Percentiles rank a stretch among this genome's conserved stretches.
Conservation (phyloP, 768 basidiomycete species). For the Phanerodontia chrysosporium region DNA sequence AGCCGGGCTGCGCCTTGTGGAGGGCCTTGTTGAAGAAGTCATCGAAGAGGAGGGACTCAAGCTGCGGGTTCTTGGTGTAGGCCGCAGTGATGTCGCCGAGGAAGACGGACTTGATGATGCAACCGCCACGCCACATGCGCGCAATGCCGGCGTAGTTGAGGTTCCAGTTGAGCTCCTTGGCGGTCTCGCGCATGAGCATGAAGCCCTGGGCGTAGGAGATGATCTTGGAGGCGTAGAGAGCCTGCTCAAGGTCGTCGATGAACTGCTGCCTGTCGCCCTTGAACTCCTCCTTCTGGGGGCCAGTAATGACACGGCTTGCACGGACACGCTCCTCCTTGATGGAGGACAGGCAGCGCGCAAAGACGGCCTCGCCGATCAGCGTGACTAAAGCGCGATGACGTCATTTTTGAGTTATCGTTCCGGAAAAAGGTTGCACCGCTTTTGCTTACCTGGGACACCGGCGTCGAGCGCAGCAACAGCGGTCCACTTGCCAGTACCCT, state of each 20-base stretch:
- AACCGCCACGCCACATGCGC: conserved; percentile 99
- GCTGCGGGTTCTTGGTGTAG: conserved; percentile 75
- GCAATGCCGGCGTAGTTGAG: conserved; percentile 98
- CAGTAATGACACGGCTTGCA: conserved; percentile 86
- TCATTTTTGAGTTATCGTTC: background rate
- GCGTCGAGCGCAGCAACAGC: conserved; percentile 95
- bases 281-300: conserved; percentile 91
- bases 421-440: conserved; percentile 7
- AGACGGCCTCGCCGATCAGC: conserved; percentile 98
- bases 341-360: conserved; percentile 95
- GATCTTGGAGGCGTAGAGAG: conserved; percentile 98
- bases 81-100: conserved; percentile 88
- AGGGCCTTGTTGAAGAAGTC: conserved; percentile 98
- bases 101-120: conserved; percentile 96
- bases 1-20: conserved; percentile 93
- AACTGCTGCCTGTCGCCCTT: conserved; percentile 97
- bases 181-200: conserved; percentile 98
- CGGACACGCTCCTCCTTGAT: conserved; percentile 95
- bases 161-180: conserved; percentile 89
- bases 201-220: conserved; percentile 99
- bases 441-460: conserved; percentile 68
- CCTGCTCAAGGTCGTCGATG: conserved; percentile 98
- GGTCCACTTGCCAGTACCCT: conserved; percentile 99
- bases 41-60: conserved; percentile 93
- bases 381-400: conserved; percentile 57